Evolutionary conservation across 768 basidiomycete species (phyloP).

Genomic region (Podaxis rugospora): DNA sequence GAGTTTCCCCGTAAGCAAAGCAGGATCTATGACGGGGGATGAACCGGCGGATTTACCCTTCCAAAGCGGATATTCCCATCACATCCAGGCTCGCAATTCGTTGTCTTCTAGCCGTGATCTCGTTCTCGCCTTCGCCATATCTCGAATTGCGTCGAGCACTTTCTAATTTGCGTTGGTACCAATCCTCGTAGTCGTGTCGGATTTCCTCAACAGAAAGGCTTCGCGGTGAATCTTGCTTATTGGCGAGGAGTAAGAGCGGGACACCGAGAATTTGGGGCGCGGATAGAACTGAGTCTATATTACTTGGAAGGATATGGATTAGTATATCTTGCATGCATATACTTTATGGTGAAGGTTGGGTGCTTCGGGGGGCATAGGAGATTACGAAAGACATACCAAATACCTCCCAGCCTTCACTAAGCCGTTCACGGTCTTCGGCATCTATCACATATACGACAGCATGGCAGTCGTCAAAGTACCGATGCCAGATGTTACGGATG

Average conservation of each 20-base stretch:
- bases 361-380: background rate
- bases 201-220: constrained; percentile 90
- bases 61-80: constrained; percentile 85
- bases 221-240: constrained; percentile 86
- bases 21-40: background rate
- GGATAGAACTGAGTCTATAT: constrained; percentile 75
- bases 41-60: constrained; percentile 58
- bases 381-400: constrained; percentile 63
- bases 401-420: constrained; percentile 95
- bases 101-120: constrained; percentile 39
- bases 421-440: constrained; percentile 81
- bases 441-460: constrained; percentile 96
- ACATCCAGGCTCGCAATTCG: constrained; percentile 79
- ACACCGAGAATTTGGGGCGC: constrained; percentile 87
- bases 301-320: constrained; percentile 15
- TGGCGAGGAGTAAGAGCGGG: constrained; percentile 88
- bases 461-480: constrained; percentile 95
- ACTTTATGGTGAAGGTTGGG: background rate
- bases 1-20: background rate
- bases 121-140: constrained; percentile 42
- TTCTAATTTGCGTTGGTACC: constrained; percentile 74
- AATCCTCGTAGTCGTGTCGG: constrained; percentile 81
- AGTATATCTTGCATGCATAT: background rate
- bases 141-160: constrained; percentile 52
- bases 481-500: constrained; percentile 90